Percentiles rank a stretch among this genome's conserved stretches.
These are phyloP conservation scores for Polygonum maritimum DNA, from an alignment of 148 eudicot genomes.

Conservation along the genomic window DNA sequence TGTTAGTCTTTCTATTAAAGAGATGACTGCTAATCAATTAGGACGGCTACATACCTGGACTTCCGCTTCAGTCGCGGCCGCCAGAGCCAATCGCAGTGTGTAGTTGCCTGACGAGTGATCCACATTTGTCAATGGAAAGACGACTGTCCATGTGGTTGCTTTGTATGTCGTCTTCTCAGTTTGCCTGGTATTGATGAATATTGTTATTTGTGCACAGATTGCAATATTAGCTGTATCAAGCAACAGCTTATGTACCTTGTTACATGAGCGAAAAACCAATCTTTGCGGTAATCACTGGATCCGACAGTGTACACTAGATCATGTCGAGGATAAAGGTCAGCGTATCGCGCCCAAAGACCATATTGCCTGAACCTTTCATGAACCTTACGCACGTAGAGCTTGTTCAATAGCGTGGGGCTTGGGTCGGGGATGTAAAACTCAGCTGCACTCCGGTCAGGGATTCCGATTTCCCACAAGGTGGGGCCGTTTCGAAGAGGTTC, in stretches of 20 bases:
- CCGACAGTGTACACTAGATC: conserved; percentile 53
- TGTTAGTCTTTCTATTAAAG: background rate
- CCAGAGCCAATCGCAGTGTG: conserved; percentile 61
- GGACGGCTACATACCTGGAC: conserved; percentile 32
- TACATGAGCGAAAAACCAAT: conserved; percentile 61
- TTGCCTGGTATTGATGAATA: conserved; percentile 26
- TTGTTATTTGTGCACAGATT: too few species aligned
- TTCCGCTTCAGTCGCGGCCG: conserved; percentile 60
- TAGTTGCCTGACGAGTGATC: conserved; percentile 18
- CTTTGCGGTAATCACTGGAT: conserved; percentile 32
- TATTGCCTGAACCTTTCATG: conserved; percentile 53
- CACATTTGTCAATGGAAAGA: conserved; percentile 39
- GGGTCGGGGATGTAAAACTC: conserved; percentile 65
- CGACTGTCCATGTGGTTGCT: conserved; percentile 52
- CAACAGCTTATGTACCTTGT: conserved; percentile 21
- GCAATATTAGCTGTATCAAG: background rate
- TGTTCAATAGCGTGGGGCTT: conserved; percentile 21
- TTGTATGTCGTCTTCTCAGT: conserved; percentile 5
- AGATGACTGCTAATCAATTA: background rate
- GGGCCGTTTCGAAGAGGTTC: conserved; percentile 46
- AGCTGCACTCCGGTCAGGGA: conserved; percentile 57
- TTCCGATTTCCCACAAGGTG: conserved; percentile 70
- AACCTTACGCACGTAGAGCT: conserved; percentile 10
- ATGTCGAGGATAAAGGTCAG: conserved; percentile 34
- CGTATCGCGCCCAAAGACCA: conserved; percentile 60